phyloP scores from a whole-genome alignment of 495 filamentous ascomycete species.

The Talaromyces trachyspermus region DNA sequence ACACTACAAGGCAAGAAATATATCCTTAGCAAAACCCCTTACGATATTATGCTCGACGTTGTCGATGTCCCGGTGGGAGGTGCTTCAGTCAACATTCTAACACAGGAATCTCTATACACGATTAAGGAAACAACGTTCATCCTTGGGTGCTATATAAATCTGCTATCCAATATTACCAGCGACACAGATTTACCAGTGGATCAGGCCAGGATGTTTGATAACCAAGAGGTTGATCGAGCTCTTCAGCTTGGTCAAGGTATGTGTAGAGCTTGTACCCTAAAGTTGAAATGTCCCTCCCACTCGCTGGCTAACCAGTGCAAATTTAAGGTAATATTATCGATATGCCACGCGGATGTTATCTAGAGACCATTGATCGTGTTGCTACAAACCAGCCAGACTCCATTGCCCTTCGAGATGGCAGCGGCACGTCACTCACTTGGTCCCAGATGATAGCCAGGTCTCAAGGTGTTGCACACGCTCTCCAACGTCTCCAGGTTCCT shows the following conservation, averaged over 20 bases:
- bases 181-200: constrained; percentile 17
- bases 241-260: constrained; percentile 8
- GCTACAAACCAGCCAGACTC: no score
- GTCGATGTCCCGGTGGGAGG: constrained; percentile 13
- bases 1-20: constrained; percentile 16
- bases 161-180: constrained; percentile 15
- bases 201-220: constrained; percentile 6
- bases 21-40: constrained; percentile 13
- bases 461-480: no score
- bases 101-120: constrained; percentile 20
- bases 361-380: no score
- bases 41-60: constrained; percentile 22
- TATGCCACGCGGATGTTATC: no score
- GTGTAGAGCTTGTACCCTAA: neutral
- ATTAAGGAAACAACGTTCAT: constrained; percentile 18
- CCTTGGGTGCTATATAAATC: constrained; percentile 21
- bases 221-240: neutral
- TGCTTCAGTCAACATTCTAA: neutral
- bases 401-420: no score
- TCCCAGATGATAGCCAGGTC: no score
- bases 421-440: no score
- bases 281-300: neutral
- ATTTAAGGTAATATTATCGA: neutral
- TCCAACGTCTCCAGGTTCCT: no score
- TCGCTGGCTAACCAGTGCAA: neutral